Base-by-base conservation (phyloP, 371 early-diverging fungal species). In the Mucor racemosus region DNA sequence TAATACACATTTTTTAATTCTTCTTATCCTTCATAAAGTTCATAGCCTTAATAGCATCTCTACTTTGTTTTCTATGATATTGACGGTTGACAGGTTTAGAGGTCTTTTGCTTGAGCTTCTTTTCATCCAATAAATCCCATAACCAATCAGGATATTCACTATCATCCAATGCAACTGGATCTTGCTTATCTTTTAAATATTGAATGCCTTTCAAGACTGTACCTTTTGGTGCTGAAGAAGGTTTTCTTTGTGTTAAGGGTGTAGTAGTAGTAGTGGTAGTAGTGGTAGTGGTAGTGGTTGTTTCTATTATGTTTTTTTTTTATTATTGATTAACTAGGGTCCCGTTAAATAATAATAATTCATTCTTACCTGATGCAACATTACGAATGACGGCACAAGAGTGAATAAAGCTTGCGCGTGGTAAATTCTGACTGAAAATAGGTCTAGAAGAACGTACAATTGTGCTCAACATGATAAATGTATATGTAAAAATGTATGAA, bases 71-170 rank as follows among this genome's bases (percentile, higher is more conserved):
- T 74, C 90, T 84, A 74, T 90, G 91, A 62, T 80, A 85, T 76
- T 85, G 85, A 66, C 84, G 84, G 68, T 86, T 86, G 53, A 71
- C 21, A 35, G 84, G 83, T 72, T 86, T 71, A 54, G 73, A 80
- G 4, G 72, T 74, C 64, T 75, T 85, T 71, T 72, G 81, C 65
- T 75, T 80, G 62, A 70, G 76, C 66, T 76, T 85, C 77, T 84
- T 76, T 63, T 87, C 87, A 61, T 94, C 92, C 58, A 92, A 78
- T 61, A 96, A 79, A 33, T 87, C 88, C 96, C 96, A 97, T 19
- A 97, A 86, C 96, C 96, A 96, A 5, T 85, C 90, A 21, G 97
- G 97, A 71, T 97, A 97, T 75, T 93, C 93, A 1, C 81, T 78
- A 65, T 97, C 97, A 15, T 87, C 88, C 53, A 89, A 82, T 3